Evolutionary conservation across 441 rosid genomes (phyloP).

Genomic region (Gossypium trilobum): DNA sequence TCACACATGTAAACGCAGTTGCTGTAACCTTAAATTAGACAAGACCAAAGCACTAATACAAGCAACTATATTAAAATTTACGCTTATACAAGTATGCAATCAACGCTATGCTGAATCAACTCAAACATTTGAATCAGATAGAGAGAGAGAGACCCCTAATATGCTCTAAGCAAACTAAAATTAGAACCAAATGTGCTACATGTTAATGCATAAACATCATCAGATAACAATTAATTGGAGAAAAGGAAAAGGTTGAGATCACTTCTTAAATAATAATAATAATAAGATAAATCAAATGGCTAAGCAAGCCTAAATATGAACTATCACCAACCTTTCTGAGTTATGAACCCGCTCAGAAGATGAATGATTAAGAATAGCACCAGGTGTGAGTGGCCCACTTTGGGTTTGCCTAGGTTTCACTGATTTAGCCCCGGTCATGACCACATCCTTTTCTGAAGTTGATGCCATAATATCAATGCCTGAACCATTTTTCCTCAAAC

Average conservation of each 20-base stretch:
- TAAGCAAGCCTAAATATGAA: conserved; percentile 10
- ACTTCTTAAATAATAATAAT: neutral
- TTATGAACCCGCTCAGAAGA: conserved; percentile 45
- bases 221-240: neutral
- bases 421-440: conserved; percentile 38
- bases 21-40: neutral
- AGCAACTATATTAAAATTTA: neutral
- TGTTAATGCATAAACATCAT: neutral
- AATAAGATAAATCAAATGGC: neutral
- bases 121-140: neutral
- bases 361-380: conserved; percentile 46
- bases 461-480: conserved; percentile 40
- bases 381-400: conserved; percentile 78
- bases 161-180: neutral
- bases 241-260: neutral
- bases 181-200: neutral
- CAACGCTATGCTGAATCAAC: neutral
- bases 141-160: neutral
- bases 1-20: neutral
- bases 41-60: conserved; percentile 1
- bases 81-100: too few relatives aligned
- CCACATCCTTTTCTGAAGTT: conserved; percentile 40
- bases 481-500: conserved; percentile 33
- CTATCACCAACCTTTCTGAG: conserved; percentile 49
- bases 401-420: conserved; percentile 60